These are phyloP conservation scores for Peribolospora baueri DNA, from an alignment of 768 basidiomycete species.

Conservation along the genomic window DNA sequence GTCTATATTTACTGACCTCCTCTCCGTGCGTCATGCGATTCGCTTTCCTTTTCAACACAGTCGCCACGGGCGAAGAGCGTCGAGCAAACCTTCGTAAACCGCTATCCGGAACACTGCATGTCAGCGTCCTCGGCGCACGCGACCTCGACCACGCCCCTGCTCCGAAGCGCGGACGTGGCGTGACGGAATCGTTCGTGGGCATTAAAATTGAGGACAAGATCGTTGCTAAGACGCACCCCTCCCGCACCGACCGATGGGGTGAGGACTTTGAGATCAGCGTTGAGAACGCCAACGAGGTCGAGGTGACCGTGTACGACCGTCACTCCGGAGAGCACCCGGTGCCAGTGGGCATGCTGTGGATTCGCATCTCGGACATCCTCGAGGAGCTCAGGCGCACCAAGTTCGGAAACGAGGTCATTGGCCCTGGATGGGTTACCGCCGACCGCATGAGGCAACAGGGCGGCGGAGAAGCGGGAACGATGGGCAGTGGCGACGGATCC, in stretches of 20 bases:
- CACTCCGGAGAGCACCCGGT: constrained; percentile 47
- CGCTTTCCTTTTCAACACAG: constrained; percentile 10
- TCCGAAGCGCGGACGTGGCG: constrained; percentile 11
- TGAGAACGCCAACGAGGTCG: constrained; percentile 96
- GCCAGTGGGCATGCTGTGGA: constrained; percentile 86
- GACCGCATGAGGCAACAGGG: constrained; percentile 48
- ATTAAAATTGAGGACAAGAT: constrained; percentile 93
- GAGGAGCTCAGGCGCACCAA: constrained; percentile 82
- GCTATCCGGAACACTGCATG: constrained; percentile 68
- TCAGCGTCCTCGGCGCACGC: constrained; percentile 67
- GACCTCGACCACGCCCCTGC: constrained; percentile 88
- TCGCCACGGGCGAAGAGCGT: constrained; percentile 46
- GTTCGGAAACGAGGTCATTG: constrained; percentile 62
- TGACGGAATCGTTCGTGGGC: constrained; percentile 58
- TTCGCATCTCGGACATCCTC: constrained; percentile 75
- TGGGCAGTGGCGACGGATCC: constrained; percentile 1
- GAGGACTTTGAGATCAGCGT: constrained; percentile 90
- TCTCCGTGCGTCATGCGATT: not conserved
- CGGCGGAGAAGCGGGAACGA: constrained; percentile 18
- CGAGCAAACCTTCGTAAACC: constrained; percentile 92
- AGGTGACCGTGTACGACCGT: constrained; percentile 85
- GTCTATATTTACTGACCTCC: not conserved
- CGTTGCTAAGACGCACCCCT: constrained; percentile 69
- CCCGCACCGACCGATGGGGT: constrained; percentile 88
- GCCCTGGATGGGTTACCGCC: constrained; percentile 83